Evolutionary conservation across 768 basidiomycete species (phyloP), one percentile per base, ranked within the genome.

Genomic region (Cystobasidium onofrii): DNA sequence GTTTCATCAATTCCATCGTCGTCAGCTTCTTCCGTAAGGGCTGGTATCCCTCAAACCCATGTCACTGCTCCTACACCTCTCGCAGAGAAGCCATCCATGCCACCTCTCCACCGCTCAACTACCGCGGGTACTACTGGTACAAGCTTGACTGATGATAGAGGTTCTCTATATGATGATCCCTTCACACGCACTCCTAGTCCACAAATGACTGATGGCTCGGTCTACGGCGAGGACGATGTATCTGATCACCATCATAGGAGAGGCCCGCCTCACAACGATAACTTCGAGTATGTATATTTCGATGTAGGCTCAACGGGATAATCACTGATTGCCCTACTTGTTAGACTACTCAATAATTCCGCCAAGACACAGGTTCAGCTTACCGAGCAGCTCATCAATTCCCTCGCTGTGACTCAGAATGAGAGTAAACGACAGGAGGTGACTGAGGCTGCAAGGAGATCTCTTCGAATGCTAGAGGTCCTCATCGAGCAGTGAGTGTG

Each of bases 341-440:
- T n/a, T n/a, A 60, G 57, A 60, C 20, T 60, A 15, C 31, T 60
- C 17, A 60, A 60, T 20, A 46, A 64, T 27, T 50, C 34, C 18
- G 80, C 80, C 34, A 81, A 81, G 71, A 80, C 91, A 10, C 93
- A 96, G 81, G 82, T 93, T 76, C 92, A 95, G 73, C 83, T 92
- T 23, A 88, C 88, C 0, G 76, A 84, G 13, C 87, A 89, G 77
- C 84, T 94, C 15, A 81, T 92, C 33, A 78, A 84, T 7, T 84
- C 84, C 44, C 79, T 87, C 55, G 76, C 82, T 1, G 73, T 82
- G 1, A 31, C 76, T 13, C 29, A 60, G 57, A 27, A 29, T 29
- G 25, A n/a, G n/a, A 74, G 39, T 61, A 31, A 79, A 50, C 80
- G 85, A 36, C 83, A 83, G 9, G 87, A 88, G 0, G 80, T 93